A percentile compares a stretch with the other conserved stretches of the same genome.
Evolutionary conservation across 345 rosid genomes (phyloP).

Genomic region (Murraya paniculata): DNA sequence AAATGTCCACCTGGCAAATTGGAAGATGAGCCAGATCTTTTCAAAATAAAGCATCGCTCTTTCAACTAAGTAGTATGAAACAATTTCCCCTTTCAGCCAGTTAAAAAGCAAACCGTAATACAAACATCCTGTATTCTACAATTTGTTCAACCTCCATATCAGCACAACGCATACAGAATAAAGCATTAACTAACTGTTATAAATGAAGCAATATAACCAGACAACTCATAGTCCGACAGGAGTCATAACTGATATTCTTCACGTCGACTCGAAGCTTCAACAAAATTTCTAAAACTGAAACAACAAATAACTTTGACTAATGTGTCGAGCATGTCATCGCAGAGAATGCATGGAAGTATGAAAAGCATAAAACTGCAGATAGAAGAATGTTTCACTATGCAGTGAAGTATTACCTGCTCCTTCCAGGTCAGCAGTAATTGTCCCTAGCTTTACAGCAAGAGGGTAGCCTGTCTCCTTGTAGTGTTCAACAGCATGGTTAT

Average conservation of each 20-base stretch:
- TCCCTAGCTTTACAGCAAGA: slow-evolving; percentile 97
- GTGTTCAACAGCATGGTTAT: slow-evolving; percentile 89
- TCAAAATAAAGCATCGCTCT: neutral
- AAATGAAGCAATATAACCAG: neutral
- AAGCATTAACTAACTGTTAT: neutral
- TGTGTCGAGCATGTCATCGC: neutral
- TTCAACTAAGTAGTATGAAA: too few species aligned
- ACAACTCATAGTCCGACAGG: neutral
- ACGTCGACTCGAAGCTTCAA: neutral
- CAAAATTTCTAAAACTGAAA: neutral
- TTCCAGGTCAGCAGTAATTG: slow-evolving; percentile 90
- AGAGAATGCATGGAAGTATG: neutral
- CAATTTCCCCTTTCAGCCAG: too few species aligned
- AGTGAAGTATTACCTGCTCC: slow-evolving; percentile 78
- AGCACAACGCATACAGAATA: neutral
- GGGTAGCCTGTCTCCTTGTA: slow-evolving; percentile 89
- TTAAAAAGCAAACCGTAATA: neutral
- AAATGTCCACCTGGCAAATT: too few species aligned
- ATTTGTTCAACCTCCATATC: neutral
- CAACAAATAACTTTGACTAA: neutral
- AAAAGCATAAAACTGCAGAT: neutral
- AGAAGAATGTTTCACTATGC: slow-evolving; percentile 9
- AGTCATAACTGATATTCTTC: neutral
- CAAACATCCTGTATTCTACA: neutral
- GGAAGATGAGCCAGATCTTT: neutral